Conservation (phyloP, 2,329 filamentous ascomycete species). For the Diaporthe ilicicola region DNA sequence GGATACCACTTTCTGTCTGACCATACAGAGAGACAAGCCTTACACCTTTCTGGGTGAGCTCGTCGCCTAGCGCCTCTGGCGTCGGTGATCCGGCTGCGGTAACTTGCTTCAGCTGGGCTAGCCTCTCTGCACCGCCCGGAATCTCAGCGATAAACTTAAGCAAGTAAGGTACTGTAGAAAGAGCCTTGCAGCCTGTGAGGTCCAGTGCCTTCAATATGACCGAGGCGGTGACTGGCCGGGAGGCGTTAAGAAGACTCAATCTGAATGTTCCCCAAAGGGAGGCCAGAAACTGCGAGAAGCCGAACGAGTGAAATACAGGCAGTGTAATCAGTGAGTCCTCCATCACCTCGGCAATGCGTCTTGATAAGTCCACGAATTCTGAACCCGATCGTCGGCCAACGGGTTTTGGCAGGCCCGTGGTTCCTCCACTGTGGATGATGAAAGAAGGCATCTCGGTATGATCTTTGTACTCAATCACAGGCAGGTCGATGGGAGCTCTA, state of each 20-base stretch:
- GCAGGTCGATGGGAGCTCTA: neutral
- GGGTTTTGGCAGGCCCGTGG: constrained; percentile 22
- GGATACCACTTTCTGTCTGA: constrained; percentile 9
- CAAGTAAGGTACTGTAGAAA: constrained; percentile 7
- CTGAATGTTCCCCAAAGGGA: neutral
- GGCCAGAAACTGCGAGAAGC: neutral
- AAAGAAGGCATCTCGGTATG: neutral
- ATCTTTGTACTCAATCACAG: neutral
- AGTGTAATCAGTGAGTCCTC: neutral
- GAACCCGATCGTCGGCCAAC: neutral
- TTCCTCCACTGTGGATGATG: constrained; percentile 23
- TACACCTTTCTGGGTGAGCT: neutral
- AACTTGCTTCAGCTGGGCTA: neutral
- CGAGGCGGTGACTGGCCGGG: constrained; percentile 9
- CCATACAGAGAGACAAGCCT: neutral
- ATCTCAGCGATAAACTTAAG: constrained; percentile 20
- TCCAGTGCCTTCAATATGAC: constrained; percentile 14
- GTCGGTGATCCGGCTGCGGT: neutral
- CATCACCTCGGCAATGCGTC: neutral
- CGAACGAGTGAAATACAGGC: constrained; percentile 3
- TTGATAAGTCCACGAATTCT: neutral
- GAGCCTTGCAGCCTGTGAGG: neutral
- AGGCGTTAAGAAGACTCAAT: neutral
- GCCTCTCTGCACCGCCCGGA: neutral
- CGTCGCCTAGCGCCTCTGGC: constrained; percentile 14